These are phyloP conservation scores for Cyberlindnera samutprakarnensis DNA, from an alignment of 805 yeast species.

Conservation along the genomic window DNA sequence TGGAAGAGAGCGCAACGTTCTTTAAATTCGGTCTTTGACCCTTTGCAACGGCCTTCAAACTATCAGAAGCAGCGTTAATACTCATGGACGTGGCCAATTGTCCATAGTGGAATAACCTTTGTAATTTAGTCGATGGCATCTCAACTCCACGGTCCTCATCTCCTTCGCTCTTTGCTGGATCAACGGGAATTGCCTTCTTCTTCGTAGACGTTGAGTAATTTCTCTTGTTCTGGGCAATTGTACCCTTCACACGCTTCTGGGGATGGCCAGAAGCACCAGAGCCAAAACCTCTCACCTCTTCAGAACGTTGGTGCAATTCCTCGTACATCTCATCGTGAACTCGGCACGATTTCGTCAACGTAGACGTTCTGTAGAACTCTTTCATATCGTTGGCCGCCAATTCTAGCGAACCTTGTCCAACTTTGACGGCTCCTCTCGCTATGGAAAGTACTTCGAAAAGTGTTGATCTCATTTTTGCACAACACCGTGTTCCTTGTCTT, in stretches of 20 bases:
- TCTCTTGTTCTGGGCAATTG: slow-evolving; percentile 7
- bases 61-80: slow-evolving; percentile 71
- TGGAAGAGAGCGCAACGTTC: slow-evolving; percentile 63
- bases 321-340: slow-evolving; percentile 20
- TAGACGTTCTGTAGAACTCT: slow-evolving; percentile 16
- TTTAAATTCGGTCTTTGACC: slow-evolving; percentile 46
- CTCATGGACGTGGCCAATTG: slow-evolving; percentile 89
- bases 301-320: slow-evolving; percentile 8
- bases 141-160: slow-evolving; percentile 52
- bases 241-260: not conserved
- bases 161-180: slow-evolving; percentile 1
- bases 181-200: slow-evolving; percentile 8
- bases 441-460: slow-evolving; percentile 14
- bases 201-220: slow-evolving; percentile 9
- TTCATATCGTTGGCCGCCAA: slow-evolving; percentile 8
- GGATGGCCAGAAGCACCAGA: not conserved
- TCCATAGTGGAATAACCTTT: slow-evolving; percentile 89
- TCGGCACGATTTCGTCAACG: slow-evolving; percentile 16
- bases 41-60: slow-evolving; percentile 57
- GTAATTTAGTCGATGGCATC: slow-evolving; percentile 83
- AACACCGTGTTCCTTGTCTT: no score
- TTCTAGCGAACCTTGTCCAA: slow-evolving; percentile 8
- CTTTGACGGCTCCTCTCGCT: slow-evolving; percentile 11
- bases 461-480: no score
- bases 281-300: slow-evolving; percentile 5